Evolutionary conservation across 441 rosid species (phyloP).

Genomic region (Gossypium aridum): DNA sequence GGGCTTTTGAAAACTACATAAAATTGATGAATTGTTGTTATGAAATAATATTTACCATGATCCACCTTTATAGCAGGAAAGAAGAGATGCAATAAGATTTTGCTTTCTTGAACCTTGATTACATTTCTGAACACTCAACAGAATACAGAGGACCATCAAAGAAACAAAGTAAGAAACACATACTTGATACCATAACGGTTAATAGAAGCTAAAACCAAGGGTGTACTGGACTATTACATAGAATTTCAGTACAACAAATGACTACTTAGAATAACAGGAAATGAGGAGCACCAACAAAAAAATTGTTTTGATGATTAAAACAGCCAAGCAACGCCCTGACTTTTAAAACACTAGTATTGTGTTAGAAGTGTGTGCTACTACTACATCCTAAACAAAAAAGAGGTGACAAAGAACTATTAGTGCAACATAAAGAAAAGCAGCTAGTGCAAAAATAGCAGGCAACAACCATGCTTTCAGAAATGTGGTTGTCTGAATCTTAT

Average conservation of each 20-base stretch:
- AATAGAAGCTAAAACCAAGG: conserved; percentile 2
- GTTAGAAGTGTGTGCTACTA: not conserved
- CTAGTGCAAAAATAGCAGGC: not conserved
- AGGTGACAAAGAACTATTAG: not conserved
- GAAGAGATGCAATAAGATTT: conserved; percentile 51
- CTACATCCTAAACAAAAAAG: not conserved
- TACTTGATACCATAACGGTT: not conserved
- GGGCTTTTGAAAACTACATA: not conserved
- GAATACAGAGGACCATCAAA: conserved; percentile 13
- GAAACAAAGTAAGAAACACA: conserved; percentile 10
- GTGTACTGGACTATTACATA: not conserved
- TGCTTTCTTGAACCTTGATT: conserved; percentile 52
- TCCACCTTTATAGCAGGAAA: conserved; percentile 44
- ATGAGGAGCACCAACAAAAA: not conserved
- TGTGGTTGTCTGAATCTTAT: not conserved
- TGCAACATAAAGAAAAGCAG: not conserved
- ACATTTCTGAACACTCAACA: conserved; percentile 34
- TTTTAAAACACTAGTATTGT: not conserved
- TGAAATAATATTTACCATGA: conserved; percentile 34
- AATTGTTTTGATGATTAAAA: not conserved
- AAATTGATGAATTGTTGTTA: not conserved
- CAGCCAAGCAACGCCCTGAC: not conserved
- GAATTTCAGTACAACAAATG: not conserved
- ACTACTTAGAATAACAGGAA: not conserved
- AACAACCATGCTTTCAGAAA: conserved; percentile 1